Base-by-base conservation (phyloP, 1,284 basidiomycete species). In the Pseudozyma thailandica region DNA sequence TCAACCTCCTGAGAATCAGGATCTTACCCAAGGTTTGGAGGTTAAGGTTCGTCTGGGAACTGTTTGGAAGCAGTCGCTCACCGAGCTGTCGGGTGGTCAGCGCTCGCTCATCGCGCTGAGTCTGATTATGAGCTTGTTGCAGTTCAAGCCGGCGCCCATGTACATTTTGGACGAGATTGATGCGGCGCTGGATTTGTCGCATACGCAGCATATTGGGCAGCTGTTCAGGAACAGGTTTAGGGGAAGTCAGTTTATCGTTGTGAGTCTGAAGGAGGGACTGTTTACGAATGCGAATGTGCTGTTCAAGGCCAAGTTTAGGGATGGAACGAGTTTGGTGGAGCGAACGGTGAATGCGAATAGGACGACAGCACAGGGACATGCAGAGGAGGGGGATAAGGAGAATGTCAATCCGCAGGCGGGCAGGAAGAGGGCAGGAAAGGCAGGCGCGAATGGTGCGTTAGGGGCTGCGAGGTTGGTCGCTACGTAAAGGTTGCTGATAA, bases 141-240 rank as follows among this genome's bases (percentile, higher is more conserved):
- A 98, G 84, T 98, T 98, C 88, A 97, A 98, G 83, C 94, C 95
- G 2, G 94, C 95, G n/a, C 96, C 94, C 0, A 95, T 98, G 93
- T 98, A 98, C 84, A 98, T 98, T 80, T 88, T 98, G 21, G 96
- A 98, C 85, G 96, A 98, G 85, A 96, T 98, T 76, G 94, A 98
- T 84, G 93, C 94, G 0, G 94, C 94, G 6, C 88, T 97, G 42
- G 95, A 98, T 85, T 86, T 98, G 21, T 94, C 92, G 45, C 94
- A 98, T 80, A 98, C 95, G 8, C 72, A 96, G 80, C 93, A 98
- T 84, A 97, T 98, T 66, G 95, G 95, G 23, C 93, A 94, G 77
- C 88, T 98, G 16, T 97, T 98, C 88, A 88, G 91, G 46, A 95
- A 90, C 44, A 89, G 96, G n/a, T 99, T 99, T 88, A 93, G 93